Percentiles rank a stretch among this genome's conserved stretches.
Evolutionary conservation across 768 basidiomycete species (phyloP).

Genomic region (Pleurotus platypus): DNA sequence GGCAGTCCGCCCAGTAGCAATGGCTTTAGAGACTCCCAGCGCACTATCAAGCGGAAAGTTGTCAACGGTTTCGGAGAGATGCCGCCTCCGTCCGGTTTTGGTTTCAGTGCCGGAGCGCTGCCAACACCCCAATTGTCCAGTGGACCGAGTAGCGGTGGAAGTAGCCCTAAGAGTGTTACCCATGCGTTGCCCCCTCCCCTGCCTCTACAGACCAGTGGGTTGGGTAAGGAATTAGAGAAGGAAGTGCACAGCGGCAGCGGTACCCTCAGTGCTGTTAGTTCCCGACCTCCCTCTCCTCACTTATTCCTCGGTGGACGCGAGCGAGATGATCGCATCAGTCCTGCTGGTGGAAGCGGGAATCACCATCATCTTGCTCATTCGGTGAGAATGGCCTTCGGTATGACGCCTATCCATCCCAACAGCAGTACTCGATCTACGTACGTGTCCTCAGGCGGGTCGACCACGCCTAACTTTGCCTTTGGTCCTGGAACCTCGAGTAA

Average conservation of each 20-base stretch:
- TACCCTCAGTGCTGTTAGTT: constrained; percentile 45
- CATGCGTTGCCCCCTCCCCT: constrained; percentile 20
- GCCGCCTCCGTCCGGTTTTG: constrained; percentile 2
- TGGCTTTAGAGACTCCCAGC: constrained; percentile 5
- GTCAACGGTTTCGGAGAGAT: constrained; percentile 1
- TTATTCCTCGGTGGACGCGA: constrained; percentile 19
- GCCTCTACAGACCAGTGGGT: neutral
- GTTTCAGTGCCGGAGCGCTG: constrained; percentile 13
- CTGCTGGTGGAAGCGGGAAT: constrained; percentile 14
- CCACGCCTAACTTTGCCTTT: neutral
- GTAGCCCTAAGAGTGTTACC: constrained; percentile 54
- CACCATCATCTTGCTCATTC: constrained; percentile 78
- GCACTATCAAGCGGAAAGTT: neutral
- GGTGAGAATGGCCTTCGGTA: constrained; percentile 84
- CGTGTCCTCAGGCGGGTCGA: constrained; percentile 15
- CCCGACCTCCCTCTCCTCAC: constrained; percentile 60
- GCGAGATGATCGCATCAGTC: constrained; percentile 12
- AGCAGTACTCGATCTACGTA: constrained; percentile 10
- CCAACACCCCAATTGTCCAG: constrained; percentile 64
- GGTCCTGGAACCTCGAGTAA: neutral
- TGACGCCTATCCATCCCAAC: constrained; percentile 73
- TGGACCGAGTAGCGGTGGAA: constrained; percentile 61
- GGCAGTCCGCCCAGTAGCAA: neutral
- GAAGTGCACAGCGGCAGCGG: constrained; percentile 19
- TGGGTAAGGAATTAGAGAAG: constrained; percentile 5